These are phyloP conservation scores for Penicillium fimorum DNA, from an alignment of 495 filamentous ascomycete species.

Conservation along the genomic window DNA sequence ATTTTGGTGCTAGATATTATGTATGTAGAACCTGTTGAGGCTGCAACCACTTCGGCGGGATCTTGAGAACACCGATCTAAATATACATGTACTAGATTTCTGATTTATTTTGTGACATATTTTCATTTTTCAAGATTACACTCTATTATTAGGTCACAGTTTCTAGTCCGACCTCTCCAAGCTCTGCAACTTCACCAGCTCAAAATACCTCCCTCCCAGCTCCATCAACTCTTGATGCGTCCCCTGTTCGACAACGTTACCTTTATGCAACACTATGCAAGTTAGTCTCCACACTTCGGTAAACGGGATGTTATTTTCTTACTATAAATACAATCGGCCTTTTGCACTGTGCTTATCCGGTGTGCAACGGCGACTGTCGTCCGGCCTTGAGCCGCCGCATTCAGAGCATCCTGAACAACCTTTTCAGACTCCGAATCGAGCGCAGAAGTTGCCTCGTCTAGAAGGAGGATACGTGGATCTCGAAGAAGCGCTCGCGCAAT, in stretches of 20 bases:
- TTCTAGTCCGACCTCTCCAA: background rate
- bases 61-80: too few relatives aligned
- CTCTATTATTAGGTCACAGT: too few relatives aligned
- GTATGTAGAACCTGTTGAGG: too few relatives aligned
- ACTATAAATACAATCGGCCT: conserved; percentile 71
- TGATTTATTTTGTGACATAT: too few relatives aligned
- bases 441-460: conserved; percentile 78
- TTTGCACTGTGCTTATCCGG: conserved; percentile 70
- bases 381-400: conserved; percentile 64
- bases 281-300: background rate
- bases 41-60: too few relatives aligned
- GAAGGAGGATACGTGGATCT: conserved; percentile 62
- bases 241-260: conserved; percentile 65
- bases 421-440: conserved; percentile 76
- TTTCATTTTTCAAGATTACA: too few relatives aligned
- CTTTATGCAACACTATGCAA: conserved; percentile 61
- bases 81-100: too few relatives aligned
- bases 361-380: conserved; percentile 76
- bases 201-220: conserved; percentile 63
- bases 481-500: conserved; percentile 69
- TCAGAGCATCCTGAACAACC: conserved; percentile 73
- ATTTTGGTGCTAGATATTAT: too few relatives aligned
- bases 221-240: conserved; percentile 65
- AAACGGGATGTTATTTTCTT: background rate
- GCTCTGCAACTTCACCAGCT: conserved; percentile 68